Conservation (phyloP, 345 rosid species). For the Theobroma cacao region DNA sequence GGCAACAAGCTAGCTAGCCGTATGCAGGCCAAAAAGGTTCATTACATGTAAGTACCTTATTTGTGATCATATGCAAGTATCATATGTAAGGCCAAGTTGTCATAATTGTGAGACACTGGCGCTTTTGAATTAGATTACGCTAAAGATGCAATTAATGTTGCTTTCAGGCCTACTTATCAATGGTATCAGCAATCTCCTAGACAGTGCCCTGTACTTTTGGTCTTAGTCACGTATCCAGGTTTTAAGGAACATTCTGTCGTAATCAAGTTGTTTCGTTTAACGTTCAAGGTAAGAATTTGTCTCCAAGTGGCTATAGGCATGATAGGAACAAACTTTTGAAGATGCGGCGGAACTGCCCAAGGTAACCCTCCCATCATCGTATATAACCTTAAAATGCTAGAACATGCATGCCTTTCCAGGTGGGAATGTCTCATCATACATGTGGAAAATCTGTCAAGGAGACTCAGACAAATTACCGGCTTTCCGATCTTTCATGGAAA, state of each 20-base stretch:
- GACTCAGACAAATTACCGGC: neutral
- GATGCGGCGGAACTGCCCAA: no score
- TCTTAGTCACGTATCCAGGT: neutral
- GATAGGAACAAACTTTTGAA: neutral
- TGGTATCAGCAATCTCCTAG: neutral
- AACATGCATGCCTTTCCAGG: no score
- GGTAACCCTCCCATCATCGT: neutral
- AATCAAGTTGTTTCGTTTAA: neutral
- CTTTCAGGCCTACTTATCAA: neutral
- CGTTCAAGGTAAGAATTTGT: neutral
- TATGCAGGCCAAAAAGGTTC: neutral
- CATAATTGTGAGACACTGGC: neutral
- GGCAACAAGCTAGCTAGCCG: neutral
- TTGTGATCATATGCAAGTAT: no score
- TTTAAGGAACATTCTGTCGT: neutral
- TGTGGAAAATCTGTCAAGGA: no score
- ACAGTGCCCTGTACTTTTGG: neutral
- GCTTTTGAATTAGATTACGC: neutral
- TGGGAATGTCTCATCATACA: no score
- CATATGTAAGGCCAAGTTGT: neutral
- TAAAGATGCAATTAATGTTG: neutral
- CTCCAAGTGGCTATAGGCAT: neutral
- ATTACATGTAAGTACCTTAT: no score
- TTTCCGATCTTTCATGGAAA: neutral
- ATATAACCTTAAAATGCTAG: neutral